Conservation (phyloP, 2,329 filamentous ascomycete genomes). For the Arthrobotrys iridis region DNA sequence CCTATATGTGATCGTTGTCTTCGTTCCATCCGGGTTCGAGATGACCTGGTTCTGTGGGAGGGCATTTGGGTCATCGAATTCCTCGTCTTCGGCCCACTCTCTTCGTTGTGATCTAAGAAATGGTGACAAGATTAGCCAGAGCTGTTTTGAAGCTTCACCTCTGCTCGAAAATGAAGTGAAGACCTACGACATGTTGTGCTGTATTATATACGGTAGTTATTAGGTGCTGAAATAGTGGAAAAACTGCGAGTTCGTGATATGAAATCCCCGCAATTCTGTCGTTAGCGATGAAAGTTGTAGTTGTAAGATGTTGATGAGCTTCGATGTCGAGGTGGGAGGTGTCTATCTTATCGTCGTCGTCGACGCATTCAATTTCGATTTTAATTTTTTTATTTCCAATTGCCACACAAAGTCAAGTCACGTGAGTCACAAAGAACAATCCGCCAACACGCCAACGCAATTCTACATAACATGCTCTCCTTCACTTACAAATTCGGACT, state of each 20-base stretch:
- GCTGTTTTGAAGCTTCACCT: slow-evolving; percentile 27
- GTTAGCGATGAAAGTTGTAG: background rate
- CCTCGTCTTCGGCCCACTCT: slow-evolving; percentile 94
- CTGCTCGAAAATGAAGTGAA: background rate
- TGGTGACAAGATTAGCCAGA: slow-evolving; percentile 15
- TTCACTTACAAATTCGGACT: background rate
- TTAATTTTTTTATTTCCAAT: slow-evolving; percentile 27
- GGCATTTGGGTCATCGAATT: slow-evolving; percentile 83
- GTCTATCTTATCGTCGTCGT: slow-evolving; percentile 36
- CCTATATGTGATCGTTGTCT: slow-evolving; percentile 89
- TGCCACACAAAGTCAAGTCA: slow-evolving; percentile 47
- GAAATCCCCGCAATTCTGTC: background rate
- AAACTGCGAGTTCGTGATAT: background rate
- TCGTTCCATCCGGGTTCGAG: slow-evolving; percentile 97
- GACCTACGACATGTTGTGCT: slow-evolving; percentile 42
- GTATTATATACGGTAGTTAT: background rate
- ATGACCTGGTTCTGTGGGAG: slow-evolving; percentile 89
- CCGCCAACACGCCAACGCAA: slow-evolving; percentile 27
- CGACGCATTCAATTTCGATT: slow-evolving; percentile 17
- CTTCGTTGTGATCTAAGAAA: slow-evolving; percentile 37
- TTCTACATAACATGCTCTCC: background rate
- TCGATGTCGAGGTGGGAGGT: slow-evolving; percentile 30
- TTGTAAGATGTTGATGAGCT: background rate
- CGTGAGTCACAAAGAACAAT: background rate
- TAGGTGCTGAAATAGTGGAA: background rate